Evolutionary conservation across 78 protist genomes (phyloP).

Genomic region (Guillardia theta): DNA sequence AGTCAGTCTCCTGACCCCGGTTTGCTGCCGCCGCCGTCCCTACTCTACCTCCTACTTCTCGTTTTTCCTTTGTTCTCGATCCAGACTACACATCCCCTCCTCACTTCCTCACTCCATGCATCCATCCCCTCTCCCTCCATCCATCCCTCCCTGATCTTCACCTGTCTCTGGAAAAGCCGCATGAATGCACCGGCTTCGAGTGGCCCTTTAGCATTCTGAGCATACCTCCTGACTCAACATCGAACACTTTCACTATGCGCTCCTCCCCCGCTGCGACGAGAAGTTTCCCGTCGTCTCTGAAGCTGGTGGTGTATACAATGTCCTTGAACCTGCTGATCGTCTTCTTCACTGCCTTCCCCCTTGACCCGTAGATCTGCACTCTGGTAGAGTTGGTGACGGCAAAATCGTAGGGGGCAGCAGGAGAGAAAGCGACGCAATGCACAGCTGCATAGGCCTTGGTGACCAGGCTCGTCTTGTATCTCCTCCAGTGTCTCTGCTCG

Average conservation of each 20-base stretch:
- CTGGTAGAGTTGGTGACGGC: background rate
- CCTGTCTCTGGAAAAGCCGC: background rate
- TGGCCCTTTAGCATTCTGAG: background rate
- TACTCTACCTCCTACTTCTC: background rate
- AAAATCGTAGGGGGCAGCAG: background rate
- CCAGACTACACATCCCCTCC: background rate
- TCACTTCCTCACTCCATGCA: no score
- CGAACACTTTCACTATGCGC: background rate
- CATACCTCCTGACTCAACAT: background rate
- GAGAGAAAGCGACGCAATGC: background rate
- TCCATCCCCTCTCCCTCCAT: no score
- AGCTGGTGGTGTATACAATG: background rate
- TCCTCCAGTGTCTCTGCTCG: background rate
- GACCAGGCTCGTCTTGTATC: background rate
- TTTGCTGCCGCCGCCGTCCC: background rate
- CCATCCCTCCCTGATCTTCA: no score
- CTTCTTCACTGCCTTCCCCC: background rate
- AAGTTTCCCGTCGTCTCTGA: constrained; percentile 15
- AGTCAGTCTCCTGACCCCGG: no score
- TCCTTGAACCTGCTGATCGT: constrained; percentile 39
- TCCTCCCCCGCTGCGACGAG: constrained; percentile 24
- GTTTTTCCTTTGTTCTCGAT: background rate
- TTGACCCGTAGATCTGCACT: background rate
- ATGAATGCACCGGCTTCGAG: background rate
- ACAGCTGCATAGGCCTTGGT: constrained; percentile 25